Evolutionary conservation across 2,329 filamentous ascomycete genomes (phyloP).

Genomic region (Rosellinia necatrix): DNA sequence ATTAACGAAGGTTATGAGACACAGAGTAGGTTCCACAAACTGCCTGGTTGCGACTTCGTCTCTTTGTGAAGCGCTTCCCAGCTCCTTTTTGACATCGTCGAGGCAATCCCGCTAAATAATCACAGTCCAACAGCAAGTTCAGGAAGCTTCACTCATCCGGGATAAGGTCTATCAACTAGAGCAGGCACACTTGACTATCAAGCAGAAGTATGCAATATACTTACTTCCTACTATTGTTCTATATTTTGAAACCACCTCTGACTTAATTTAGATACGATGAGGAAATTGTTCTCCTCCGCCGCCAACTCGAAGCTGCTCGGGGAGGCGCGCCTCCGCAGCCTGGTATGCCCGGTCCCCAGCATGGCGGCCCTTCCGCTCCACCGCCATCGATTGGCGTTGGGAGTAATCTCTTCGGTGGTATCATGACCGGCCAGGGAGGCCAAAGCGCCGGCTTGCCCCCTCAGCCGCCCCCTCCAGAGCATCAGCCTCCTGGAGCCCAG

Average conservation of each 20-base stretch:
- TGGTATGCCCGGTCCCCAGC: constrained; percentile 70
- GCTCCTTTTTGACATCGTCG: not conserved
- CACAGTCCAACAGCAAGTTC: constrained; percentile 84
- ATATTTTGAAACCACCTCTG: not conserved
- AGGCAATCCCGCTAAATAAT: constrained; percentile 33
- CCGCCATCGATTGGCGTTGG: constrained; percentile 89
- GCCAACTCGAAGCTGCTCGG: constrained; percentile 81
- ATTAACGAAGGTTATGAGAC: constrained; percentile 88
- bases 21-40: constrained; percentile 75
- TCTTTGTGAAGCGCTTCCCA: not conserved
- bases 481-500: constrained; percentile 53
- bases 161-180: constrained; percentile 94
- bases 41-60: not conserved
- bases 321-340: constrained; percentile 59
- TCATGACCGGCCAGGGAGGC: constrained; percentile 86
- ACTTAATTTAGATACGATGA: constrained; percentile 78
- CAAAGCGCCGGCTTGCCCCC: constrained; percentile 85
- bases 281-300: constrained; percentile 81
- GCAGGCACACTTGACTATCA: constrained; percentile 84
- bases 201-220: constrained; percentile 75
- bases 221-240: not conserved
- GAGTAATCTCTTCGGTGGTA: constrained; percentile 90
- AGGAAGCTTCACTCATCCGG: constrained; percentile 92
- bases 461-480: constrained; percentile 65
- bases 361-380: constrained; percentile 77